Evolutionary conservation across 139 green algal species (phyloP).

Genomic region (Spirogloea muscicola): DNA sequence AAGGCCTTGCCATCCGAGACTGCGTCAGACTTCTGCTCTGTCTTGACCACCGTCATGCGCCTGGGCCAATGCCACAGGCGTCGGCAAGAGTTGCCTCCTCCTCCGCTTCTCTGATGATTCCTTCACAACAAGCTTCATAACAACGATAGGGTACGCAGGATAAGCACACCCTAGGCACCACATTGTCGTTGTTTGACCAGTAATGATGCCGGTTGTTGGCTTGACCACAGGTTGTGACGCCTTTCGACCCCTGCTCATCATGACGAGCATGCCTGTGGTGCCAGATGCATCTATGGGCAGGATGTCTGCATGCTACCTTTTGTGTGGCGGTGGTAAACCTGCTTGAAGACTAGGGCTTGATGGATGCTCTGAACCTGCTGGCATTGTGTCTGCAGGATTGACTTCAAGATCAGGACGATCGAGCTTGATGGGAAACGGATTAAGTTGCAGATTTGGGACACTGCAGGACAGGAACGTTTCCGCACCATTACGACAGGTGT

Average conservation of each 20-base stretch:
- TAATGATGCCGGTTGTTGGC: too few relatives aligned
- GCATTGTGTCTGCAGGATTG: slow-evolving; percentile 59
- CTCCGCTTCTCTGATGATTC: slow-evolving; percentile 91
- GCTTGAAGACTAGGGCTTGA: too few relatives aligned
- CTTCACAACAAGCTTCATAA: slow-evolving; percentile 97
- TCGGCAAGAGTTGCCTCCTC: slow-evolving; percentile 95
- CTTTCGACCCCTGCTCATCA: too few relatives aligned
- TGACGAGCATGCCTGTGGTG: too few relatives aligned
- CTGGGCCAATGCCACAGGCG: slow-evolving; percentile 55
- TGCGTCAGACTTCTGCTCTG: background rate
- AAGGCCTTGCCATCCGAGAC: background rate
- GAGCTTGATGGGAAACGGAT: slow-evolving; percentile 86
- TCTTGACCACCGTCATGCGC: background rate
- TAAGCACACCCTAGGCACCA: too few relatives aligned
- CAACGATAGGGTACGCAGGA: slow-evolving; percentile 92
- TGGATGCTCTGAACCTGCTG: too few relatives aligned
- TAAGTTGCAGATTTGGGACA: slow-evolving; percentile 99
- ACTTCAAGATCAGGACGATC: slow-evolving; percentile 99
- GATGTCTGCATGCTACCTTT: too few relatives aligned
- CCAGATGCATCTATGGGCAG: too few relatives aligned
- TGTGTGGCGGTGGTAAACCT: too few relatives aligned
- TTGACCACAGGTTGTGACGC: too few relatives aligned
- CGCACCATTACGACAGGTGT: slow-evolving; percentile 82
- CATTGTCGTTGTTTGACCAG: too few relatives aligned
- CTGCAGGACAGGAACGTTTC: slow-evolving; percentile 95